Base-by-base conservation (phyloP, 2,329 filamentous ascomycete genomes). In the Trichoderma arundinaceum region DNA sequence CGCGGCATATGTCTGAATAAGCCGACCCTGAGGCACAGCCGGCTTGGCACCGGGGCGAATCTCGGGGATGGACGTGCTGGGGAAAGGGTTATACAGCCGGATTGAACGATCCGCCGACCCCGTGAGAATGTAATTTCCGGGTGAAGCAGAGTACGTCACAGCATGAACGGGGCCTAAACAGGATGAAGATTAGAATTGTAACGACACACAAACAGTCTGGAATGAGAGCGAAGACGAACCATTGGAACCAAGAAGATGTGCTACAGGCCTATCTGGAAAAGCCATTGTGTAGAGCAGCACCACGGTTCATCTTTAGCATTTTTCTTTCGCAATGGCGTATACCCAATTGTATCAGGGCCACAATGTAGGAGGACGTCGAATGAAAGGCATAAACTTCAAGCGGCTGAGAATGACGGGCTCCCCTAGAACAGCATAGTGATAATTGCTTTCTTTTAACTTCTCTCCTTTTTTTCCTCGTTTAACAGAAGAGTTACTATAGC, bases 1-100 rank as follows among this genome's bases (percentile, higher is more conserved):
- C 2, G 91, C 92, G 41, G 88, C 82, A 80, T 97, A 99, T 41
- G 88, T 91, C 78, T 97, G 94, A 74, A 99, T 92, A 3, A 95
- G 88, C 1, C 83, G 81, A 70, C 84, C 85, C 66, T 83, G 74
- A 0, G 83, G 82, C 6, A 80, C 68, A 1, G 70, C 43, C 3
- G 69, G 54, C 43, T 70, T 70, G 10, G 66, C 43, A 53, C 69
- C 74, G 28, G 69, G 67, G 44, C 71, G 69, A 35, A 72, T 65
- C 38, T 73, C 71, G 0, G 72, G 69, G 74, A 69, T 79, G 68
- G 68, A 80, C 74, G 75, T 76, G 67, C 79, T 82, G 61, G 86
- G 84, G 59, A 82, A 81, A 1, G 91, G 90, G 77, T 97, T 97
- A 82, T 93, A 96, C 46, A 97, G 89, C 65, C 94, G 89, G 75